Evolutionary conservation across 768 basidiomycete genomes (phyloP).

Genomic region (Gloeopeniophorella convolvens): DNA sequence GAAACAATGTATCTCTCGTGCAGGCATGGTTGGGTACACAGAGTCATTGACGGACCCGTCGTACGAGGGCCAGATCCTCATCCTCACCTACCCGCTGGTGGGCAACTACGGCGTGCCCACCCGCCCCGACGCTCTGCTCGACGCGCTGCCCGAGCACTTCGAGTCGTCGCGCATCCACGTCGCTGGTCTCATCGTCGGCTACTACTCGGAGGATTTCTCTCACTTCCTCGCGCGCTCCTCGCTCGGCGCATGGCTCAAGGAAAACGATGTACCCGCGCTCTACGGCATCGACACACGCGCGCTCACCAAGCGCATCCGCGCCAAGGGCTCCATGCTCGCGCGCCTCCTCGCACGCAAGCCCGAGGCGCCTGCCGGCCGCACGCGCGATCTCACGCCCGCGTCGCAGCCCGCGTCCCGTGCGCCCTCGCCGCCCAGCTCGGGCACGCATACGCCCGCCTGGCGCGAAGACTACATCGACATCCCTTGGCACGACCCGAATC

Average conservation of each 20-base stretch:
- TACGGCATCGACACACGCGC: constrained; percentile 96
- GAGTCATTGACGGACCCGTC: constrained; percentile 98
- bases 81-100: constrained; percentile 93
- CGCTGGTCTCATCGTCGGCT: constrained; percentile 84
- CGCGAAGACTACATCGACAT: constrained; percentile 76
- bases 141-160: constrained; percentile 67
- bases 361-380: constrained; percentile 36
- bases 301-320: constrained; percentile 92
- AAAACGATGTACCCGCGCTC: constrained; percentile 89
- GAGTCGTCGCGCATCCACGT: constrained; percentile 95
- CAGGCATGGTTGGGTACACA: constrained; percentile 99
- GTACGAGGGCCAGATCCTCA: constrained; percentile 95
- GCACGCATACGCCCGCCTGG: constrained; percentile 44
- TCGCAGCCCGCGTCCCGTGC: constrained; percentile 40
- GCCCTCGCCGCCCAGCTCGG: constrained; percentile 43
- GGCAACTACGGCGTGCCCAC: constrained; percentile 97
- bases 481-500: constrained; percentile 85
- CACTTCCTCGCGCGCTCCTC: constrained; percentile 91
- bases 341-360: constrained; percentile 64
- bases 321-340: constrained; percentile 90
- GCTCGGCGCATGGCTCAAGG: constrained; percentile 88
- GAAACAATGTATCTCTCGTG: constrained; percentile 18
- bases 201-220: constrained; percentile 91
- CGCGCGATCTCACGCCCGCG: constrained; percentile 30
- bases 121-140: constrained; percentile 42